Evolutionary conservation across 768 basidiomycete genomes (phyloP).

Genomic region (Inosperma sp.): DNA sequence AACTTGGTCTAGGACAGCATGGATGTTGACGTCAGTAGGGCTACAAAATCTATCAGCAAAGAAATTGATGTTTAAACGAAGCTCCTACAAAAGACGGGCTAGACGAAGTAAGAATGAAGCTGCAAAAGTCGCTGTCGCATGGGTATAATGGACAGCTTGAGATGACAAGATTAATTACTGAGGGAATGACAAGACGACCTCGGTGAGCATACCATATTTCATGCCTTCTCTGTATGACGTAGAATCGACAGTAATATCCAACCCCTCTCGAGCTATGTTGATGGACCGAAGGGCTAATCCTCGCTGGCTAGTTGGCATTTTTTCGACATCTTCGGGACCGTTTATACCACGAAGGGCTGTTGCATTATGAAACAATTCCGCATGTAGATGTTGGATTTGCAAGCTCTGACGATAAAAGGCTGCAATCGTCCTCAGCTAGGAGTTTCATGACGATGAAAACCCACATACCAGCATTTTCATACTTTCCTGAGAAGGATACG

Average conservation of each 20-base stretch:
- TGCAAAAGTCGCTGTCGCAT: constrained; percentile 90
- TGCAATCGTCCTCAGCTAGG: constrained; percentile 24
- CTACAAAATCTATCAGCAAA: constrained; percentile 34
- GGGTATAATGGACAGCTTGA: constrained; percentile 82
- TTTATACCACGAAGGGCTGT: constrained; percentile 78
- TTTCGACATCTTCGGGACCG: constrained; percentile 79
- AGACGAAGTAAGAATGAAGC: constrained; percentile 87
- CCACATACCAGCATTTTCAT: constrained; percentile 68
- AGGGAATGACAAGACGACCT: background rate
- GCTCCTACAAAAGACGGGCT: constrained; percentile 76
- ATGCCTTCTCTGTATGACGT: constrained; percentile 86
- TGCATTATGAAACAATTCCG: constrained; percentile 83
- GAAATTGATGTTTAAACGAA: background rate
- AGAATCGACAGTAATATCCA: constrained; percentile 83
- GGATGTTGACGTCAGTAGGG: constrained; percentile 77
- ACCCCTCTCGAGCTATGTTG: constrained; percentile 68
- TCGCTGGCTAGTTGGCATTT: constrained; percentile 74
- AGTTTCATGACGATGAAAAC: background rate
- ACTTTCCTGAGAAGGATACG: constrained; percentile 72
- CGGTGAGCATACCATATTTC: constrained; percentile 73
- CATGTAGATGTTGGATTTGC: constrained; percentile 83
- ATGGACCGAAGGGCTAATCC: constrained; percentile 81
- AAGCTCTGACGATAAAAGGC: constrained; percentile 86
- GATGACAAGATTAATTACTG: constrained; percentile 6
- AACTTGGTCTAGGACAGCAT: constrained; percentile 69